Evolutionary conservation across 2,329 filamentous ascomycete species (phyloP).

Genomic region (Apiospora aurea): DNA sequence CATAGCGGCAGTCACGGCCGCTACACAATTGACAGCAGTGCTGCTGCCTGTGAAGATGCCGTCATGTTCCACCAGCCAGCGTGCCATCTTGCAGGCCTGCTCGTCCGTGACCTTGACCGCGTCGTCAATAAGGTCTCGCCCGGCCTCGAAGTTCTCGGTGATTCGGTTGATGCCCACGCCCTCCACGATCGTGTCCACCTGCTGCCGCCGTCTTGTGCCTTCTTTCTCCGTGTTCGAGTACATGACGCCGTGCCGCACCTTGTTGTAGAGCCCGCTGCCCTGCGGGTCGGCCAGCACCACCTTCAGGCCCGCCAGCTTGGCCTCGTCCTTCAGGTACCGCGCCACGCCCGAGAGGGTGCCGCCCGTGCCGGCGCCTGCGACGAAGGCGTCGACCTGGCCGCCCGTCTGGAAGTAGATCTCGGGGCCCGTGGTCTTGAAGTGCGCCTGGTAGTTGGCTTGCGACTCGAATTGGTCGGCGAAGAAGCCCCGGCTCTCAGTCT

Average conservation of each 20-base stretch:
- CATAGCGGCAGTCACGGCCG: slow-evolving; percentile 73
- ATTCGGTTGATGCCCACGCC: slow-evolving; percentile 94
- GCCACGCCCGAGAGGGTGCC: slow-evolving; percentile 92
- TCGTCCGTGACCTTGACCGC: slow-evolving; percentile 87
- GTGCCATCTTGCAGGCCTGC: slow-evolving; percentile 92
- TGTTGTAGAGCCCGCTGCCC: slow-evolving; percentile 92
- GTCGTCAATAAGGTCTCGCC: slow-evolving; percentile 86
- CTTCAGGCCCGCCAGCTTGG: slow-evolving; percentile 63
- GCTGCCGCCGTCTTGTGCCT: slow-evolving; percentile 85
- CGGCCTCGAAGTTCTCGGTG: slow-evolving; percentile 92
- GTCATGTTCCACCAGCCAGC: slow-evolving; percentile 94
- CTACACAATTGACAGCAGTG: slow-evolving; percentile 95
- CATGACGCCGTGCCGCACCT: slow-evolving; percentile 93
- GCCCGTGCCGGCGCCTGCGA: slow-evolving; percentile 92
- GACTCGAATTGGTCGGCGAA: slow-evolving; percentile 98
- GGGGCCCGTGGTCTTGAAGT: slow-evolving; percentile 83
- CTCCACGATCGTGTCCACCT: slow-evolving; percentile 96
- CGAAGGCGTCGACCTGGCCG: slow-evolving; percentile 82
- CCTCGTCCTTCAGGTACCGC: slow-evolving; percentile 77
- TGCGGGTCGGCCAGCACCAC: slow-evolving; percentile 92
- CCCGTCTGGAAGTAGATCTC: slow-evolving; percentile 85
- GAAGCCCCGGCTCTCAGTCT: slow-evolving; percentile 76
- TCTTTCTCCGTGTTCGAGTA: slow-evolving; percentile 89
- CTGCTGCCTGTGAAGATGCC: slow-evolving; percentile 95
- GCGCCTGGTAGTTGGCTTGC: slow-evolving; percentile 85